These are phyloP conservation scores for Solanum lycopersicoides DNA, from an alignment of 257 asterid species.

Conservation along the genomic window DNA sequence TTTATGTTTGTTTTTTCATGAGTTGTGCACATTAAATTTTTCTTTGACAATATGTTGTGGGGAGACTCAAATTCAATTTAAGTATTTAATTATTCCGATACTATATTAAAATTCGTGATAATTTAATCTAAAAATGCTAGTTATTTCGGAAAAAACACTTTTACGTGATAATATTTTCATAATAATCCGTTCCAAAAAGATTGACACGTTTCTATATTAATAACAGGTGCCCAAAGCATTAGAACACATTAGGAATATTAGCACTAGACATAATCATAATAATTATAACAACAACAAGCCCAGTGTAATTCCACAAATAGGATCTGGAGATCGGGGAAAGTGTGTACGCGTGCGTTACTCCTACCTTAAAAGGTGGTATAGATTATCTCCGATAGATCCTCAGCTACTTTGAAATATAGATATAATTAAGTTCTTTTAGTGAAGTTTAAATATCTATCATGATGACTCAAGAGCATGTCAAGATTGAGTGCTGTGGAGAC, in stretches of 20 bases:
- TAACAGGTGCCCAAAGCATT: no score
- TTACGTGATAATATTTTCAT: not conserved
- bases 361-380: not conserved
- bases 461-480: conserved; percentile 16
- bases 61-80: not conserved
- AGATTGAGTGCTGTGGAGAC: conserved; percentile 23
- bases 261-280: not conserved
- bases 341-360: not conserved
- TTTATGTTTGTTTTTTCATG: no score
- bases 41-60: not conserved
- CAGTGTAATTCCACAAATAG: not conserved
- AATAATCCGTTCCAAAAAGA: not conserved
- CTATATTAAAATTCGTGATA: not conserved
- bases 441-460: conserved; percentile 20
- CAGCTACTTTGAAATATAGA: not conserved
- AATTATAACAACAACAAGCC: not conserved
- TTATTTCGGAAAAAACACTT: not conserved
- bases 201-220: not conserved
- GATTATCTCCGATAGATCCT: not conserved
- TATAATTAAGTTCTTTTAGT: not conserved
- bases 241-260: not conserved
- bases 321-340: not conserved
- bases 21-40: not conserved
- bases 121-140: not conserved
- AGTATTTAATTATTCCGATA: not conserved